A percentile compares a stretch with the other conserved stretches of the same genome.
These are phyloP conservation scores for Suillus lakei DNA, from an alignment of 768 basidiomycete species.

Conservation along the genomic window DNA sequence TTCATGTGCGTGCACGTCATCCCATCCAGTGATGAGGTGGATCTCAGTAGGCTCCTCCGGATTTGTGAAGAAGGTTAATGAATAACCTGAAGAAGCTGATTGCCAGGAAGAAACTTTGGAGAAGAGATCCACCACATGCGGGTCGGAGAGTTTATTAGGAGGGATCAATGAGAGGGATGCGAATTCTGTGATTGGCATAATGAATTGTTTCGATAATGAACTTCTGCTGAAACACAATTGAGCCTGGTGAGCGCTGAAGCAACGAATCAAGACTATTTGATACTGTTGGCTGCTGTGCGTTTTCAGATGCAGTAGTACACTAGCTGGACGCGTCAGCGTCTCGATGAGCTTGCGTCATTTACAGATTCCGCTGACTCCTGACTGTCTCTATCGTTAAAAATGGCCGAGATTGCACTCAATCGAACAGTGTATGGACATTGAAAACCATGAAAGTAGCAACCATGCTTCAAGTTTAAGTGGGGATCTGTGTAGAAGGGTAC, in stretches of 20 bases:
- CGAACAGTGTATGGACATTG: not conserved
- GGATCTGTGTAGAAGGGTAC: conserved; percentile 25
- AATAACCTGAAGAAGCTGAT: conserved; percentile 45
- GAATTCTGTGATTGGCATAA: conserved; percentile 52
- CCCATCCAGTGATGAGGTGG: conserved; percentile 52
- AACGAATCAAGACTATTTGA: not conserved
- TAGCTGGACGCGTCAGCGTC: conserved; percentile 16
- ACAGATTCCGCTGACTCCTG: conserved; percentile 5
- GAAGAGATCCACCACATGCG: conserved; percentile 36
- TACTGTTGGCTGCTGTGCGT: not conserved
- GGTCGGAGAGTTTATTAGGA: conserved; percentile 34
- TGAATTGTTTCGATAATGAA: not conserved
- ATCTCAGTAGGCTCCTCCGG: conserved; percentile 26
- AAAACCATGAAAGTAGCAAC: not conserved
- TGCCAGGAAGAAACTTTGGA: conserved; percentile 38
- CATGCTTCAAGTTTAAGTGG: conserved; percentile 5
- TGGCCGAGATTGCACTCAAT: not conserved
- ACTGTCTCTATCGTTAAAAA: not conserved
- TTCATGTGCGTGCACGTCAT: conserved; percentile 43
- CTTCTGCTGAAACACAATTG: not conserved
- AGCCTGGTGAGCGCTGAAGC: not conserved
- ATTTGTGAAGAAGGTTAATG: conserved; percentile 43
- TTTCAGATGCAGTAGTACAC: not conserved
- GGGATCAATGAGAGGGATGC: conserved; percentile 41
- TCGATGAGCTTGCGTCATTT: not conserved